Evolutionary conservation across 2,329 filamentous ascomycete species (phyloP).

Genomic region (Ophidiomyces ophidiicola): DNA sequence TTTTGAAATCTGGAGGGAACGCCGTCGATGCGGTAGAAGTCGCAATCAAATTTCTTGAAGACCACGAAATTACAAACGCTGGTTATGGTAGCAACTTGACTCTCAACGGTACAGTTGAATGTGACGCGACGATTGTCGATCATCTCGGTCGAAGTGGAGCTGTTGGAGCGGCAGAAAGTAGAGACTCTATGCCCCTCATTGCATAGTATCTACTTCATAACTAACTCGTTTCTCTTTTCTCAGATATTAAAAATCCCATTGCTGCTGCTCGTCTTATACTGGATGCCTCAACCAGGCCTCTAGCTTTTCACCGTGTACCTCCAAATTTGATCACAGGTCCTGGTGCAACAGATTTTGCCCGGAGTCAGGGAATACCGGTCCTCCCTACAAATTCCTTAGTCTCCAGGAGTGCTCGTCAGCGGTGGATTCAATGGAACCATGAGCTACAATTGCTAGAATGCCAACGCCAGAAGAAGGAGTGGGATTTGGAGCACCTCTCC

Average conservation of each 20-base stretch:
- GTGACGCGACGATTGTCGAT: slow-evolving; percentile 87
- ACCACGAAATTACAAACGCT: slow-evolving; percentile 91
- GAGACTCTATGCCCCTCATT: slow-evolving; percentile 28
- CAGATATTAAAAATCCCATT: slow-evolving; percentile 88
- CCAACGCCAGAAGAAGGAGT: slow-evolving; percentile 19
- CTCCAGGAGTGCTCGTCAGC: slow-evolving; percentile 65
- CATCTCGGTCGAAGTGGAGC: slow-evolving; percentile 84
- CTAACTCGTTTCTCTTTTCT: not conserved
- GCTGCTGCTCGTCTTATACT: slow-evolving; percentile 72
- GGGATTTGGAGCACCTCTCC: slow-evolving; percentile 12
- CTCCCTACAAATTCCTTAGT: slow-evolving; percentile 65
- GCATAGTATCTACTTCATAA: not conserved
- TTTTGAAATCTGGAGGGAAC: slow-evolving; percentile 64
- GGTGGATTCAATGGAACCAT: slow-evolving; percentile 62
- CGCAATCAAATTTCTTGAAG: slow-evolving; percentile 76
- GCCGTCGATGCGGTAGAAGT: slow-evolving; percentile 84
- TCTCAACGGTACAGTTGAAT: slow-evolving; percentile 82
- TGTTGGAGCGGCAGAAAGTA: slow-evolving; percentile 80
- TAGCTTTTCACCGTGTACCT: slow-evolving; percentile 80
- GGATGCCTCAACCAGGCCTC: slow-evolving; percentile 58
- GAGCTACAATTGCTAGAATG: slow-evolving; percentile 47
- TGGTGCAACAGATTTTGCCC: slow-evolving; percentile 77
- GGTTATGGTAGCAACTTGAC: slow-evolving; percentile 92
- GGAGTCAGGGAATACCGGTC: slow-evolving; percentile 60
- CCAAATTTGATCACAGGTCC: slow-evolving; percentile 82